phyloP scores from a whole-genome alignment of 2,329 filamentous ascomycete genomes.

The Fusarium chaquense region DNA sequence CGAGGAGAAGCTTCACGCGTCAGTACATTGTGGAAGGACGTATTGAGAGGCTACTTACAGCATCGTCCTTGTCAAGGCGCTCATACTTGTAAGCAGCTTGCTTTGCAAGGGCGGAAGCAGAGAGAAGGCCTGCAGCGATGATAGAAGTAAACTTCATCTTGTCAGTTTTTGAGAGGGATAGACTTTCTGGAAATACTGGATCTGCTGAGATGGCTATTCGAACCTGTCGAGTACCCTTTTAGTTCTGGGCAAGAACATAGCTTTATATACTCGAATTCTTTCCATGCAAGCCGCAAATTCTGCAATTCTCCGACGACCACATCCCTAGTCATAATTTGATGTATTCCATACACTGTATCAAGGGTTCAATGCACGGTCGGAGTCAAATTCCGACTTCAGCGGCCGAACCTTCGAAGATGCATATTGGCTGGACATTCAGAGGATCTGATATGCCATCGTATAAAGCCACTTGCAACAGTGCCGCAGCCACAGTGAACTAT shows the following conservation, averaged over 20 bases:
- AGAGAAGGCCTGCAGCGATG: conserved; percentile 28
- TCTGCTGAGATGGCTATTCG: conserved; percentile 21
- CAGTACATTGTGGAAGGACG: rapidly evolving
- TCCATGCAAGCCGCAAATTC: neutral
- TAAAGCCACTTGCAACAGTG: conserved; percentile 1
- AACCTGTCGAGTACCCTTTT: conserved; percentile 1
- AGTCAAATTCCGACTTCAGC: conserved; percentile 9
- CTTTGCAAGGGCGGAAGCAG: conserved; percentile 31
- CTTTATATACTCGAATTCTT: conserved; percentile 22
- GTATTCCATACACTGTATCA: neutral
- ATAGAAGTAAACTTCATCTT: conserved; percentile 42
- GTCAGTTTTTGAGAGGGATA: neutral
- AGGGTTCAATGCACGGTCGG: conserved; percentile 21
- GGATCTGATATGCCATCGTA: neutral
- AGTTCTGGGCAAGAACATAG: neutral
- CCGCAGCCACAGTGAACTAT: neutral
- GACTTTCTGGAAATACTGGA: neutral
- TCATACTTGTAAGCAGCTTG: conserved; percentile 38
- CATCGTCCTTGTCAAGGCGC: conserved; percentile 47
- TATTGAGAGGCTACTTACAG: conserved; percentile 18
- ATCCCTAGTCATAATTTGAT: neutral
- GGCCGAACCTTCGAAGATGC: neutral
- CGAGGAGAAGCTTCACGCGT: conserved; percentile 49
- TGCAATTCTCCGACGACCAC: neutral
- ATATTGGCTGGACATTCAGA: neutral